Conservation (phyloP, 345 rosid genomes). For the Moringa oleifera region DNA sequence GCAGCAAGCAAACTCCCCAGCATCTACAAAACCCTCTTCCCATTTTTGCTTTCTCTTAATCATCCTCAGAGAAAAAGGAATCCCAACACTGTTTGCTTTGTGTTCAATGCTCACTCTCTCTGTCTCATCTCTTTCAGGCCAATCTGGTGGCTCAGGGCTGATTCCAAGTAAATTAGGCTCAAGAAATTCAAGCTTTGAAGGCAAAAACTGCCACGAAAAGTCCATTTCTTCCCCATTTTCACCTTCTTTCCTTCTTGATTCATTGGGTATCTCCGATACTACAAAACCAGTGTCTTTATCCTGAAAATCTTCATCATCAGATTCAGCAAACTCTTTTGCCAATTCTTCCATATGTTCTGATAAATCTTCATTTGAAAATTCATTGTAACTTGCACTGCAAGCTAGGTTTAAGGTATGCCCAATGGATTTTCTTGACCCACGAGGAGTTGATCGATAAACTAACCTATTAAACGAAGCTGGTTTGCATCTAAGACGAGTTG, state of each 20-base stretch:
- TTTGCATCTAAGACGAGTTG: constrained; percentile 1
- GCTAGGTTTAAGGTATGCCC: constrained; percentile 12
- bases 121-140: constrained; percentile 41
- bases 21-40: constrained; percentile 34
- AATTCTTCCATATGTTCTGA: constrained; percentile 8
- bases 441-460: neutral
- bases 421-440: constrained; percentile 11
- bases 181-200: constrained; percentile 28
- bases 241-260: neutral
- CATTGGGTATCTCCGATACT: constrained; percentile 5
- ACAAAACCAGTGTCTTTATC: constrained; percentile 8
- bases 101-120: constrained; percentile 33
- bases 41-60: constrained; percentile 57
- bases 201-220: constrained; percentile 17
- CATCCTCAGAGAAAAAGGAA: constrained; percentile 60
- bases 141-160: constrained; percentile 31
- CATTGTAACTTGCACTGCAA: constrained; percentile 16
- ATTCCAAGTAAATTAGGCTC: constrained; percentile 37
- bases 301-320: neutral
- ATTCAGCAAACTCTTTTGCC: constrained; percentile 6
- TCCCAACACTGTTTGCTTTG: constrained; percentile 48
- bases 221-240: neutral
- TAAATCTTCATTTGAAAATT: constrained; percentile 18
- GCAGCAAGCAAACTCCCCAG: constrained; percentile 38
- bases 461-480: neutral